Base-by-base conservation (phyloP, 1,284 basidiomycete species). In the Ganoderma boninense region DNA sequence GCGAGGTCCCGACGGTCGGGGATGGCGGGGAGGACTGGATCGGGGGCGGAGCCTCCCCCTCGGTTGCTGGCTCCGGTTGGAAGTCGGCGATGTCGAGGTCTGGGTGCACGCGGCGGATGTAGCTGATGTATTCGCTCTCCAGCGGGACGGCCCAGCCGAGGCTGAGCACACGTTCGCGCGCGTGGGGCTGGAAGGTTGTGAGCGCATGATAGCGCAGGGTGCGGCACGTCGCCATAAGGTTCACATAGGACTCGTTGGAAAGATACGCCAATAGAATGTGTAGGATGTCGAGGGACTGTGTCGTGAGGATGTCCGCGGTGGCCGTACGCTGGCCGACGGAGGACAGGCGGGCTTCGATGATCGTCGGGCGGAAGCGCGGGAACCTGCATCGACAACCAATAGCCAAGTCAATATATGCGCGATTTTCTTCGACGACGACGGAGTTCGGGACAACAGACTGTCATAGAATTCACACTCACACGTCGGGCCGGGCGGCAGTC, bases 81-180 rank as follows among this genome's bases (percentile, higher is more conserved):
- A 54, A 54, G 14, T 32, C 49, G 20, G 46, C n/a, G n/a, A 59
- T 14, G 38, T 20, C 60, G 40, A 62, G 60, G 23, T 40, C 14
- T 13, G 60, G 26, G 23, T 23, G 62, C 16, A 60, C 52, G 35
- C 62, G 61, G 43, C 26, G 23, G n/a, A 66, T 56, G 56, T 52
- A 61, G 46, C 40, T 49, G 8, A 64, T 65, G 64, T 75, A 72
- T 59, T 79, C 78, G 14, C 23, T 54, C 10, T 62, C 44, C 14
- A 74, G 62, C 16, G 79, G 77, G 23, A 77, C 66, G 0, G 78
- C 76, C 78, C 79, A 80, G 4, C 70, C 72, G 7, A 79, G 74
- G n/a, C 67, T 69, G 49, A 77, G 71, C 49, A 77, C 75, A 46
- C 74, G 73, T 4, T 23, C 40, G 14, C 78, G 78, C 4, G 78